A percentile compares a stretch with the other conserved stretches of the same genome.
phyloP scores from a whole-genome alignment of 83 land plant genomes.

The Picea mariana region DNA sequence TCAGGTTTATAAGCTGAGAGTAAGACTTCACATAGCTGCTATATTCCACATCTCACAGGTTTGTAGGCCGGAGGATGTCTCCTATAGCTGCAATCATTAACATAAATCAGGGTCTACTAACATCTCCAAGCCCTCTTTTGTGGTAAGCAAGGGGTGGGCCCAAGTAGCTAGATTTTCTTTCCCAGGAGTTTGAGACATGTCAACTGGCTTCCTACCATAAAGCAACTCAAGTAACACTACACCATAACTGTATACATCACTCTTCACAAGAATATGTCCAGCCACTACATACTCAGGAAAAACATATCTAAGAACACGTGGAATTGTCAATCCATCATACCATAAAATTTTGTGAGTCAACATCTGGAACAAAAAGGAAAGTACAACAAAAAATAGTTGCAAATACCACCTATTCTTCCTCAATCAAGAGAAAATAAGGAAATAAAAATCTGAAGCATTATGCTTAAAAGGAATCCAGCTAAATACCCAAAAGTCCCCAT shows the following conservation, averaged over 20 bases:
- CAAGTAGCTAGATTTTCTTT: slow-evolving; percentile 74
- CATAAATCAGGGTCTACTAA: slow-evolving; percentile 46
- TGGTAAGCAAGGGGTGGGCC: slow-evolving; percentile 74
- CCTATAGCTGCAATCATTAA: too few relatives aligned
- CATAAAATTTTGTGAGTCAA: neutral
- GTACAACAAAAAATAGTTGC: neutral
- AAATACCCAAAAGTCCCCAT: slow-evolving; percentile 88
- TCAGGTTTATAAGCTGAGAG: too few relatives aligned
- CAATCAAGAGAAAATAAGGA: neutral
- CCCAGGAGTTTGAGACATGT: slow-evolving; percentile 66
- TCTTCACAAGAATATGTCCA: slow-evolving; percentile 70
- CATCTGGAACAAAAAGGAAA: neutral
- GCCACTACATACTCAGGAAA: slow-evolving; percentile 85
- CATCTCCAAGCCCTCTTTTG: slow-evolving; percentile 41
- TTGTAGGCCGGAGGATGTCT: too few relatives aligned
- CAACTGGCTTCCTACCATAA: slow-evolving; percentile 75
- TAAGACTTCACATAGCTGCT: too few relatives aligned
- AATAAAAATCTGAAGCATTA: neutral
- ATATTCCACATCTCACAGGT: too few relatives aligned
- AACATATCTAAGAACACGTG: slow-evolving; percentile 41
- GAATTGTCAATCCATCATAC: neutral
- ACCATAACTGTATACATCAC: slow-evolving; percentile 81
- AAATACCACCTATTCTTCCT: neutral
- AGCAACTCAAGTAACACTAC: slow-evolving; percentile 74
- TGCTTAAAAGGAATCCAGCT: neutral